phyloP scores from a whole-genome alignment of 1,284 basidiomycete genomes.

The Cutaneotrichosporon sp. region DNA sequence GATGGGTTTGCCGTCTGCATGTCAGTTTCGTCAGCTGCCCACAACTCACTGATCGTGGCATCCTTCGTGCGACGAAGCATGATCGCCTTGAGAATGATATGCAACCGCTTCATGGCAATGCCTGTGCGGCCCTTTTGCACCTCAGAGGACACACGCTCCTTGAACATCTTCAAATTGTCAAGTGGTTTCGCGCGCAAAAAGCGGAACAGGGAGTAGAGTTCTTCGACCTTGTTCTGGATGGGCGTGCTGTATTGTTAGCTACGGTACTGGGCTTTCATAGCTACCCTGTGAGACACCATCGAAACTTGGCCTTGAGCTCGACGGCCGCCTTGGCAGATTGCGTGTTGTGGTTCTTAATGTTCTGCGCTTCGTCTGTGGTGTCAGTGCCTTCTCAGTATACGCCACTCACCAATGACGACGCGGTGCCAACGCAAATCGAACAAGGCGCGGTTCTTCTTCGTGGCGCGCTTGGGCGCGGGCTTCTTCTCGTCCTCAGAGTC shows the following conservation, averaged over 20 bases:
- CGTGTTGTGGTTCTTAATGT: constrained; percentile 88
- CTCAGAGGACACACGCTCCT: constrained; percentile 69
- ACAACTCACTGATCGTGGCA: constrained; percentile 53
- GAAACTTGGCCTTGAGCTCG: constrained; percentile 67
- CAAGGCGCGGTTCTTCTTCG: constrained; percentile 56
- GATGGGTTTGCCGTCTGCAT: constrained; percentile 71
- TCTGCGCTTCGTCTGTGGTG: constrained; percentile 85
- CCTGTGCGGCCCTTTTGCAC: constrained; percentile 66
- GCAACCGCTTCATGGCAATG: constrained; percentile 75
- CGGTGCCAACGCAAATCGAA: constrained; percentile 79
- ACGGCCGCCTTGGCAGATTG: constrained; percentile 77
- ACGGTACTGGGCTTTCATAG: not conserved
- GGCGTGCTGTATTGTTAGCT: constrained; percentile 57
- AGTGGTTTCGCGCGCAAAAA: constrained; percentile 82
- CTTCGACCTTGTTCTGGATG: constrained; percentile 86
- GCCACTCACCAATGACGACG: constrained; percentile 66
- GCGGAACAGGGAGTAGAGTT: constrained; percentile 81
- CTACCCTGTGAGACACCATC: constrained; percentile 76
- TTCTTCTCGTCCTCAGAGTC: constrained; percentile 48
- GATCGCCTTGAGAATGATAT: constrained; percentile 74
- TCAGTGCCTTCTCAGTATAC: no score
- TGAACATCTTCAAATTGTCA: constrained; percentile 73
- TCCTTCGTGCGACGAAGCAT: constrained; percentile 90
- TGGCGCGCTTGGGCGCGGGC: no score
- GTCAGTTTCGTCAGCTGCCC: not conserved